These are phyloP conservation scores for Boletus tylopilopsis DNA, from an alignment of 768 basidiomycete species.

Conservation along the genomic window DNA sequence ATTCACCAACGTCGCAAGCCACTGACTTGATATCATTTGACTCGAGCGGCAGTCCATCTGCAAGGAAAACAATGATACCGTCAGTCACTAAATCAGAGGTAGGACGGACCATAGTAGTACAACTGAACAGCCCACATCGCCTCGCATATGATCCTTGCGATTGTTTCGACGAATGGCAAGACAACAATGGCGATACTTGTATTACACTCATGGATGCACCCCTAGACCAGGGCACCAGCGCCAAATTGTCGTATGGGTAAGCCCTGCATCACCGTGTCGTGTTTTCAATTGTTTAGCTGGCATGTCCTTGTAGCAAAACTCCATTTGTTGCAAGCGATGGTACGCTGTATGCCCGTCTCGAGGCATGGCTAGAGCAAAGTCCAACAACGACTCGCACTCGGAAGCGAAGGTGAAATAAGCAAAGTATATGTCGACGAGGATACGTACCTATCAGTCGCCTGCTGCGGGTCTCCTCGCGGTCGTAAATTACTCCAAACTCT, in stretches of 20 bases:
- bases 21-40: conserved; percentile 9
- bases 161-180: conserved; percentile 15
- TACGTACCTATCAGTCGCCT: no score
- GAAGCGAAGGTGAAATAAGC: no score
- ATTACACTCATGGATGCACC: conserved; percentile 34
- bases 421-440: no score
- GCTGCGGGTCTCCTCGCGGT: no score
- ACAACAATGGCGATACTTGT: background rate
- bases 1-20: background rate
- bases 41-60: background rate
- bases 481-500: no score
- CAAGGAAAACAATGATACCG: no score
- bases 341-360: conserved; percentile 42
- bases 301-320: conserved; percentile 39
- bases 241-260: conserved; percentile 52
- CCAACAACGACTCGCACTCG: no score
- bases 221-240: conserved; percentile 38
- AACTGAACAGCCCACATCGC: conserved; percentile 24
- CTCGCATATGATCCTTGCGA: conserved; percentile 25
- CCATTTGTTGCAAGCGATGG: conserved; percentile 46
- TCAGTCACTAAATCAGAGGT: conserved; percentile 4
- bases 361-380: no score
- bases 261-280: conserved; percentile 17
- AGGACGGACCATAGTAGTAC: conserved; percentile 20
- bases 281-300: background rate